These are phyloP conservation scores for Yarrowia sp. DNA, from an alignment of 805 yeast genomes.

Conservation along the genomic window DNA sequence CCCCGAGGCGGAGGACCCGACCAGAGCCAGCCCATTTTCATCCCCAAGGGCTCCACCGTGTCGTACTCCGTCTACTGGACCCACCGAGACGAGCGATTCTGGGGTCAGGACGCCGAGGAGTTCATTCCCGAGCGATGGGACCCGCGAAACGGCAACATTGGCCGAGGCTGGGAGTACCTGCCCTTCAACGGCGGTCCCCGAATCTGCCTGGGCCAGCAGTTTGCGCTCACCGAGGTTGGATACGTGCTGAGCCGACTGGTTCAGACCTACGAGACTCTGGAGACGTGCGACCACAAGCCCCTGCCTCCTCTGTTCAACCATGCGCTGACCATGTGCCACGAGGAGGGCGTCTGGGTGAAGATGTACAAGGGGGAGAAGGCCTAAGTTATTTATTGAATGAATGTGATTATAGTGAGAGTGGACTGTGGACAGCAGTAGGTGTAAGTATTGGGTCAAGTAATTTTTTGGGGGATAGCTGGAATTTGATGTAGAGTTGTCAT, in stretches of 20 bases:
- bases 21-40: slow-evolving; percentile 41
- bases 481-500: too few relatives aligned
- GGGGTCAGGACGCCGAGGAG: slow-evolving; percentile 47
- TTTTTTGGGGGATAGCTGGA: too few relatives aligned
- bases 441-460: too few relatives aligned
- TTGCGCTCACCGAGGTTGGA: slow-evolving; percentile 53
- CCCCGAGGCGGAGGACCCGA: slow-evolving; percentile 54
- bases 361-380: slow-evolving; percentile 19
- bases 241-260: slow-evolving; percentile 45
- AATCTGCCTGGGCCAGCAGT: slow-evolving; percentile 56
- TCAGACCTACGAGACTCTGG: slow-evolving; percentile 32
- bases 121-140: slow-evolving; percentile 54
- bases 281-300: slow-evolving; percentile 16
- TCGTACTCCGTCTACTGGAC: slow-evolving; percentile 44
- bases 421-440: neutral
- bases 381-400: neutral
- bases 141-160: slow-evolving; percentile 35
- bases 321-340: slow-evolving; percentile 16
- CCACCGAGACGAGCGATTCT: slow-evolving; percentile 44
- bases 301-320: slow-evolving; percentile 16
- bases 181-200: slow-evolving; percentile 60
- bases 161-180: slow-evolving; percentile 45
- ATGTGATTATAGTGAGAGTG: neutral
- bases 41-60: slow-evolving; percentile 46
- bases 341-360: slow-evolving; percentile 25